Base-by-base conservation (phyloP, 805 yeast genomes). In the Metschnikowia shivogae region DNA sequence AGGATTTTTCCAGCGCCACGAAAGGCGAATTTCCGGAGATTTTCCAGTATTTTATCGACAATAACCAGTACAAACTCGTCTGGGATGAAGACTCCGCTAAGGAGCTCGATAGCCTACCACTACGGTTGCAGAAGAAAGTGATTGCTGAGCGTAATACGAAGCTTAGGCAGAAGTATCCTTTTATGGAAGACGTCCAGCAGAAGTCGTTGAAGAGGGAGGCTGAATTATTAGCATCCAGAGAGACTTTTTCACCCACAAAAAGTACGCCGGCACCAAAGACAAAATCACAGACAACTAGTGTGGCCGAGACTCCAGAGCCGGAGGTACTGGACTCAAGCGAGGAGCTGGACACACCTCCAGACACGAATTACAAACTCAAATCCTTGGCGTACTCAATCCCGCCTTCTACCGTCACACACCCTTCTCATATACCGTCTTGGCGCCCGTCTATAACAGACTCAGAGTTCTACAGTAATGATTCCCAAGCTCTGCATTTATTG, bases 351-450 rank as follows among this genome's bases (percentile, higher is more conserved):
- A 30, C 42, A 7, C 35, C 42, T 22, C 35, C 42, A 12, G 50
- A 52, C 44, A 50, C 61, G 7, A 57, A 54, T 39, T 64, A 50
- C 46, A 64, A 60, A 38, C 31, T 68, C 17, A 67, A 63, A 30
- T 42, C 57, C 2, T 52, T 70, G 31, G 61, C 59, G 42, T 68
- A 48, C 46, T 54, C 68, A 11, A 58, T 71, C 3, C 66, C 70
- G 3, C 61, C 65, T 2, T 67, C 69, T 1, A 48, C 63, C 30
- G 60, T 71, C 7, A 71, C 74, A 0, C 74, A 71, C 50, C 76
- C 76, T 4, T 68, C 74, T 1, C 76, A 71, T 54, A 66, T 71
- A 9, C 74, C 74, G 5, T 45, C 60, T 6, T 70, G 75, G 74
- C 57, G 59, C 26, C 73, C 74, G 24, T 45, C 39, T 3, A 58